Percentiles rank a stretch among this genome's conserved stretches.
phyloP scores from a whole-genome alignment of 2,329 filamentous ascomycete genomes.

The Ilyonectria robusta region DNA sequence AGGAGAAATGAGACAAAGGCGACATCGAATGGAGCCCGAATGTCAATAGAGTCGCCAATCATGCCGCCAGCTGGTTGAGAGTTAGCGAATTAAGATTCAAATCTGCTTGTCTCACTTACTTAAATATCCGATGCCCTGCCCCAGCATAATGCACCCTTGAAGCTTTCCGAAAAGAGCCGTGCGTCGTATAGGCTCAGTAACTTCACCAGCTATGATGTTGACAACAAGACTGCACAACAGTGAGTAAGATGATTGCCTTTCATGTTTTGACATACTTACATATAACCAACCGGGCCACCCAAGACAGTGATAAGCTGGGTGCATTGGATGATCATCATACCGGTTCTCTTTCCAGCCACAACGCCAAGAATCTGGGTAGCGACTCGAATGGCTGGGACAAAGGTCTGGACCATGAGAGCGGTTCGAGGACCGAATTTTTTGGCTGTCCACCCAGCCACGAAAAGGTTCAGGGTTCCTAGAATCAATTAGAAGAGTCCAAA shows the following conservation, averaged over 20 bases:
- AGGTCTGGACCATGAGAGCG: conserved; percentile 74
- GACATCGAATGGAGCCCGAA: conserved; percentile 75
- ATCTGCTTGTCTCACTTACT: conserved; percentile 50
- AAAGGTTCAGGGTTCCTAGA: conserved; percentile 58
- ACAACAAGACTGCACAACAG: conserved; percentile 64
- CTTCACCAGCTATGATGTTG: conserved; percentile 78
- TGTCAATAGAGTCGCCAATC: conserved; percentile 74
- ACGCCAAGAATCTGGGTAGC: conserved; percentile 76
- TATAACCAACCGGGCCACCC: conserved; percentile 78
- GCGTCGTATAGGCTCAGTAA: conserved; percentile 70
- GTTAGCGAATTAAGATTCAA: neutral
- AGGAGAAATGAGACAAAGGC: conserved; percentile 71
- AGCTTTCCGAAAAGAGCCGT: conserved; percentile 77
- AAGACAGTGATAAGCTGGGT: conserved; percentile 78
- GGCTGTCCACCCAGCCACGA: conserved; percentile 76
- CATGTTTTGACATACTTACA: conserved; percentile 52
- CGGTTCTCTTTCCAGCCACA: conserved; percentile 69
- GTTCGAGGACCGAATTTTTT: conserved; percentile 75
- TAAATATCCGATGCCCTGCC: conserved; percentile 74
- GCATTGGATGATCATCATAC: conserved; percentile 78
- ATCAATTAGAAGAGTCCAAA: neutral
- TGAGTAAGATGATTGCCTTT: neutral
- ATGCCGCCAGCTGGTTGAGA: conserved; percentile 68
- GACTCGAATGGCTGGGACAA: conserved; percentile 75
- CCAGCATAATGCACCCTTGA: conserved; percentile 77